phyloP scores from a whole-genome alignment of 352 stramenopile genomes.

The Phytophthora hybrid region DNA sequence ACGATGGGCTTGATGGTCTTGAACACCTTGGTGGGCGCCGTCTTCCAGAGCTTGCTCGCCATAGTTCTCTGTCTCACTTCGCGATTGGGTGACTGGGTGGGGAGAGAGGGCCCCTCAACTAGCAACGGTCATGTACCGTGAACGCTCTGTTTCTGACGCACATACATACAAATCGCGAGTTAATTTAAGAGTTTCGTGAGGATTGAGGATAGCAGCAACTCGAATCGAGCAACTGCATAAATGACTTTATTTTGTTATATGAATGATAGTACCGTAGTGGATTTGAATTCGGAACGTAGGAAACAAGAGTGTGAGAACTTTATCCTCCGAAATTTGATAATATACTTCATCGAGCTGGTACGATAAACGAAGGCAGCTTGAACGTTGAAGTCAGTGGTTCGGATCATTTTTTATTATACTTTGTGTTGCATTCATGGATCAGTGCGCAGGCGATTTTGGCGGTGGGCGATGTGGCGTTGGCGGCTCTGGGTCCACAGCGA shows the following conservation, averaged over 20 bases:
- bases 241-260: no score
- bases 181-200: no score
- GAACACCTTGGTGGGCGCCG: conserved; percentile 73
- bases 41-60: conserved; percentile 82
- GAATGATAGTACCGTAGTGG: no score
- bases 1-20: conserved; percentile 88
- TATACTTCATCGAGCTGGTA: background rate
- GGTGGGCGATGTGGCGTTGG: conserved; percentile 18
- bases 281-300: no score
- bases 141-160: background rate
- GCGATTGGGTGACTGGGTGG: background rate
- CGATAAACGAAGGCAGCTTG: background rate
- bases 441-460: conserved; percentile 7
- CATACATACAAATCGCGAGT: background rate
- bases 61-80: conserved; percentile 16
- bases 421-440: background rate
- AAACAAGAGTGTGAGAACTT: no score
- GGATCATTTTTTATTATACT: no score
- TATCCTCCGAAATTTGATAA: background rate
- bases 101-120: background rate
- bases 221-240: background rate
- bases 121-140: background rate
- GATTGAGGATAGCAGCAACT: no score
- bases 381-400: conserved; percentile 1
- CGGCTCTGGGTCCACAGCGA: conserved; percentile 55